Base-by-base conservation (phyloP, 176 grass and related monocot species). In the Bromus sterilis region DNA sequence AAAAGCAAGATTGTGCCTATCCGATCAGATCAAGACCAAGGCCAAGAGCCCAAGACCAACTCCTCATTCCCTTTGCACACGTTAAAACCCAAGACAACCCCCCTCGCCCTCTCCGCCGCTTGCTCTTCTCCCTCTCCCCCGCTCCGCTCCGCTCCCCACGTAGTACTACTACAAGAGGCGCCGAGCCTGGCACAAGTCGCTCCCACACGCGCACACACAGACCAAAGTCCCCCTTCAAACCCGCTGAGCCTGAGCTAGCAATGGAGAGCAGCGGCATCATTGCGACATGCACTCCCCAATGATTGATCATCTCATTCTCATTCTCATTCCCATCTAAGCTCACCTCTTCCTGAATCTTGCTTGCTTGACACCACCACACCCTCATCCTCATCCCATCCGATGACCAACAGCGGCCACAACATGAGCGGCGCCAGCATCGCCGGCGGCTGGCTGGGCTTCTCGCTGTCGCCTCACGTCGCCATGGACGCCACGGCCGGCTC, bases 401-500 rank as follows among this genome's bases (percentile, higher is more conserved):
- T 73, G 91, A 94, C 89, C 76, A 93, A 86, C 89, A 90, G 92
- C 81, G 80, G 56, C 79, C 78, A 74, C 56, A 89, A 78, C 86
- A 57, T 60, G 29, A 89, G 71, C 87, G 75, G 67, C 7, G 39
- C 10, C 56, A 88, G 86, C 82, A 84, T 60, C 71, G 87, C 81
- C 15, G 67, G 53, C 53, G 68, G 49, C 86, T 99, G 97, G 97
- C 78, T 99, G 25, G 91, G 89, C 12, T 99, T 99, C 89, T 93
- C 97, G 46, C 91, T 95, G 62, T 96, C 91, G 56, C 89, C 93
- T 73, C 84, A 90, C 56, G 76, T 89, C 60, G 68, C 67, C 79
- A 89, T 97, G 87, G 94, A 87, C 36, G 66, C 76, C 0, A 33
- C 36, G 4, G 77, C 72, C 20, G 75, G 61, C 60, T 43, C 67